Conservation (phyloP, 2,329 filamentous ascomycete genomes). For the Dryadomyces sulphureus region DNA sequence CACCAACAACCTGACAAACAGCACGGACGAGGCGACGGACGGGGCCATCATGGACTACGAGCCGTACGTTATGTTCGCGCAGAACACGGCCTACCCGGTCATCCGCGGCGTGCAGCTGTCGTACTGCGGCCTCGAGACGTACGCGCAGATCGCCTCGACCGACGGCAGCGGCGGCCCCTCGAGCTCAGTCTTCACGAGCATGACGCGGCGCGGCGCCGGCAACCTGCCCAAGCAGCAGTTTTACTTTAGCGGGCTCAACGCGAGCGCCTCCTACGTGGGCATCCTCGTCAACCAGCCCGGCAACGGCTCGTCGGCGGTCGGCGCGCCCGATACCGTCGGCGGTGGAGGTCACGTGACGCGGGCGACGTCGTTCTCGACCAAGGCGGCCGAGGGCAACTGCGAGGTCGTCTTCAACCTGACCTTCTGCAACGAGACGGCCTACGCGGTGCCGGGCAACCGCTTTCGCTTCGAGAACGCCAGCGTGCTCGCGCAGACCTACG, state of each 20-base stretch:
- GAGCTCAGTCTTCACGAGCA: conserved; percentile 38
- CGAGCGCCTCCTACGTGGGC: conserved; percentile 55
- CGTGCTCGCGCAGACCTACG: conserved; percentile 58
- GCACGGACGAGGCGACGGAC: conserved; percentile 30
- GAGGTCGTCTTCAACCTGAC: conserved; percentile 73
- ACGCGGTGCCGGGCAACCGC: conserved; percentile 75
- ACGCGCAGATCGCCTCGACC: conserved; percentile 47
- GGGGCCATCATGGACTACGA: conserved; percentile 38
- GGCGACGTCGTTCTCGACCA: conserved; percentile 61
- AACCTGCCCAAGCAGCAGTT: conserved; percentile 76
- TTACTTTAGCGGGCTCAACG: conserved; percentile 61
- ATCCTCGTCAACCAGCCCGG: conserved; percentile 61
- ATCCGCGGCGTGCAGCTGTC: conserved; percentile 63
- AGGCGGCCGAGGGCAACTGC: conserved; percentile 52
- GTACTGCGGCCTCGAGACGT: conserved; percentile 61
- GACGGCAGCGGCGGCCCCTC: conserved; percentile 15
- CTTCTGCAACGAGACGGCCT: conserved; percentile 80
- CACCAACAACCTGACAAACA: conserved; percentile 55
- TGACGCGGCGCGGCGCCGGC: conserved; percentile 53
- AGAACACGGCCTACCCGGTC: conserved; percentile 40
- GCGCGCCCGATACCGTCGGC: conserved; percentile 29
- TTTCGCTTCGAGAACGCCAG: conserved; percentile 42
- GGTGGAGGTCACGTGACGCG: conserved; percentile 67
- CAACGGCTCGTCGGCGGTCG: conserved; percentile 32
- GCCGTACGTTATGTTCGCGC: conserved; percentile 66